Base-by-base conservation (phyloP, 2,329 filamentous ascomycete species). In the Xylariaceae sp. region DNA sequence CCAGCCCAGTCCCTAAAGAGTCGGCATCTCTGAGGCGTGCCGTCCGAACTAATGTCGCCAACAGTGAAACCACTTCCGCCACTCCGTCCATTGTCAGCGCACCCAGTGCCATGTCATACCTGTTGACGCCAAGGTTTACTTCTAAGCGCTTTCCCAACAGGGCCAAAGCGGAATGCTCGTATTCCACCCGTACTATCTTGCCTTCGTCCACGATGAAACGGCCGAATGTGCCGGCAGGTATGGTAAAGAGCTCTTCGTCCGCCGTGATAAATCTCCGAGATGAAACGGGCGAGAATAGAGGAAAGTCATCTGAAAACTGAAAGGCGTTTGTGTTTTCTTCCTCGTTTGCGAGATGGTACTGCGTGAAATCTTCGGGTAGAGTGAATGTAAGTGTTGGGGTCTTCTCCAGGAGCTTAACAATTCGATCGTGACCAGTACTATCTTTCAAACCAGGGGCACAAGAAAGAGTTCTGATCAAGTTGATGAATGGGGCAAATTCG, bases 271-370 rank as follows among this genome's bases (percentile, higher is more conserved):
- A 74, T 59, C 76, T 77, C 68, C 79, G 77, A 13, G 73, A 74
- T 59, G 80, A 70, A 55, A 76, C 71, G 62, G 78, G 70, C 3
- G 74, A 74, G 62, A 93, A 88, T 2, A 92, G 78, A 1, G 85
- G 79, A 6, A 92, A 75, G 55, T 86, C 80, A 50, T 81, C 78
- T 1, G 80, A 77, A 3, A 97, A 81, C 61, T 83, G 80, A 61
- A 97, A 89, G 15, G 84, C 85, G 67, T 95, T 94, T 30, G 84
- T 85, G 65, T 94, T 92, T 60, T 94, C 89, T 64, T 96, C 90
- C 74, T 97, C 92, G 56, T 89, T 86, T 45, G 88, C 86, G 10
- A 92, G 84, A 62, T 87, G 83, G 67, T 95, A 97, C 42, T 83
- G 84, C 48, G 82, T 81, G 71, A 96, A 96, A 37, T 82, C 75